Base-by-base conservation (phyloP, 83 land plant species). In the Diphasiastrum complanatum region DNA sequence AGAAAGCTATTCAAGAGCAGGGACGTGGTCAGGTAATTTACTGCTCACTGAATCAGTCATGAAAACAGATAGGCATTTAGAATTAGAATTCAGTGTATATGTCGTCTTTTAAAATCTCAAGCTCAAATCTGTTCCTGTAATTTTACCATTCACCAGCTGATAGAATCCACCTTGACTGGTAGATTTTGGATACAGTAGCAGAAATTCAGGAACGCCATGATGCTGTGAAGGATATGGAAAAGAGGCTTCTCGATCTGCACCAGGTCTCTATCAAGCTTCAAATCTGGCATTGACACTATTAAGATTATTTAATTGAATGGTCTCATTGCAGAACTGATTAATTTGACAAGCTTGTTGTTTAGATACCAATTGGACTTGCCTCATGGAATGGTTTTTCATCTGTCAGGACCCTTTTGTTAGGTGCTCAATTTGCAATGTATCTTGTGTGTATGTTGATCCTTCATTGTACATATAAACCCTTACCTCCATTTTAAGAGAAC, bases 141-240 rank as follows among this genome's bases (percentile, higher is more conserved):
- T n/a, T n/a, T n/a, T n/a, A n/a, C n/a, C n/a, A 38, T 38, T 38
- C 41, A 6, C 41, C 41, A 38, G n/a, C n/a, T n/a, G n/a, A n/a
- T n/a, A n/a, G n/a, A n/a, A n/a, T 14, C 14, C 14, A 38, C 14
- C 12, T 38, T 38, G 12, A 38, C 29, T 26, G 3, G 58, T 53
- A 65, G 37, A 65, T 65, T 20, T 19, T 65, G 4, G 43, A 35
- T 14, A 65, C 68, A 34, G 1, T 65, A 8, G 47, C 60, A 34
- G 68, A 65, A 24, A 65, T 65, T 4, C 46, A 65, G 40, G 68
- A 65, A 23, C 68, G 68, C 29, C 68, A 65, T 53, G 68, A 65
- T 19, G 60, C 41, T 24, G 68, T 65, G 22, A 52, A 33, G 63
- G 68, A 65, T 27, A 34, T 65, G 28, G 68, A 65, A 38, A 20